Conservation (phyloP, 345 rosid species). For the Noccaea bulbosa region DNA sequence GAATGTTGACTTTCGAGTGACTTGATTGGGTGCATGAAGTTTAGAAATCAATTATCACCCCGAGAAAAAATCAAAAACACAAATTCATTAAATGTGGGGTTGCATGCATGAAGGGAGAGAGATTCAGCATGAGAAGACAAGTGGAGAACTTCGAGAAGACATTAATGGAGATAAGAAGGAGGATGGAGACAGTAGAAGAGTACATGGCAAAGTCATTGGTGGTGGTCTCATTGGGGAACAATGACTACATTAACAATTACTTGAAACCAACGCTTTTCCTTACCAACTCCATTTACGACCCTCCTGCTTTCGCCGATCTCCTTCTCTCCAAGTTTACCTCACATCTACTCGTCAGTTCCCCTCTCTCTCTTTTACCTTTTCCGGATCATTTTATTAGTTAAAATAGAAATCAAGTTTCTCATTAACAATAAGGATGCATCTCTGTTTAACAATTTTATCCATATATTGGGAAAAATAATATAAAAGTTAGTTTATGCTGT, state of each 20-base stretch:
- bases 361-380: no score
- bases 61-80: no score
- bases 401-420: no score
- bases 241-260: constrained; percentile 84
- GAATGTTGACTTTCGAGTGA: background rate
- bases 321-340: constrained; percentile 56
- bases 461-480: background rate
- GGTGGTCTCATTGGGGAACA: constrained; percentile 66
- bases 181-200: constrained; percentile 32
- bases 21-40: constrained; percentile 32
- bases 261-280: constrained; percentile 62
- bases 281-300: constrained; percentile 55
- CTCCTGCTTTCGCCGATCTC: constrained; percentile 56
- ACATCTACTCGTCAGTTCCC: constrained; percentile 52
- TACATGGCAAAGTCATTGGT: constrained; percentile 62
- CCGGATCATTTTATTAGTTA: no score
- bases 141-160: constrained; percentile 64
- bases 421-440: background rate
- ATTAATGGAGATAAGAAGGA: constrained; percentile 49
- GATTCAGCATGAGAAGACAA: constrained; percentile 63
- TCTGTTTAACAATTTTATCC: background rate
- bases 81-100: constrained; percentile 17
- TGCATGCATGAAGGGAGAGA: constrained; percentile 60
- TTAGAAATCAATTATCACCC: background rate
- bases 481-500: background rate